phyloP scores from a whole-genome alignment of 257 asterid species.

The Solanum medicagineum region DNA sequence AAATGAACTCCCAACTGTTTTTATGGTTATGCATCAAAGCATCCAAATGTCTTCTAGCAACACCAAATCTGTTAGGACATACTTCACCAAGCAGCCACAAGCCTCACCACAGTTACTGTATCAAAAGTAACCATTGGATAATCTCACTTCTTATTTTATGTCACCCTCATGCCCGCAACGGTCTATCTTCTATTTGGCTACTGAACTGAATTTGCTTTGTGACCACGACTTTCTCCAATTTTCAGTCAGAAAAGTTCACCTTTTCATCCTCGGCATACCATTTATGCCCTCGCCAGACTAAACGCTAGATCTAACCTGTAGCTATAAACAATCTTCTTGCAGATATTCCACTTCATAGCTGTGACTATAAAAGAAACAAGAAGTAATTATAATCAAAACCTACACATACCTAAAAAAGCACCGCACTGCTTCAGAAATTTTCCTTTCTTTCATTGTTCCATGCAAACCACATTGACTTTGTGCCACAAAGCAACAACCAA shows the following conservation, averaged over 20 bases:
- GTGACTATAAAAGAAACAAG: not conserved
- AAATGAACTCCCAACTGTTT: not conserved
- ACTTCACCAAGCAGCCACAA: not conserved
- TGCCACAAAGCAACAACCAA: constrained; percentile 83
- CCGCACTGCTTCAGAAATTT: constrained; percentile 66
- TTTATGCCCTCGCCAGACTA: not conserved
- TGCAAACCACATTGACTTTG: constrained; percentile 63
- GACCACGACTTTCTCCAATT: not conserved
- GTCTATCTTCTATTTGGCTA: not conserved
- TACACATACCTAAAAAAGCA: constrained; percentile 72
- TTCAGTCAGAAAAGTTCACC: not conserved
- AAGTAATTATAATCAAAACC: not conserved
- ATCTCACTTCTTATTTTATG: not conserved
- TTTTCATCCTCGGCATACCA: not conserved
- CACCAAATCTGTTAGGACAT: not conserved
- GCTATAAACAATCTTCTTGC: not conserved
- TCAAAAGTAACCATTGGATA: not conserved
- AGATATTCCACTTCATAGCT: constrained; percentile 1
- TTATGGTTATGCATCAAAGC: not conserved
- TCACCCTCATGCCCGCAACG: not conserved
- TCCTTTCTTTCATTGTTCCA: constrained; percentile 44
- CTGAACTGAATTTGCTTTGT: not conserved
- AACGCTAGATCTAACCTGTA: not conserved
- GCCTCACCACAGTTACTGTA: not conserved
- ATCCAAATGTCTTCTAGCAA: not conserved